Evolutionary conservation across 2,329 filamentous ascomycete species (phyloP).

Genomic region (Penicillium hesseltinei): DNA sequence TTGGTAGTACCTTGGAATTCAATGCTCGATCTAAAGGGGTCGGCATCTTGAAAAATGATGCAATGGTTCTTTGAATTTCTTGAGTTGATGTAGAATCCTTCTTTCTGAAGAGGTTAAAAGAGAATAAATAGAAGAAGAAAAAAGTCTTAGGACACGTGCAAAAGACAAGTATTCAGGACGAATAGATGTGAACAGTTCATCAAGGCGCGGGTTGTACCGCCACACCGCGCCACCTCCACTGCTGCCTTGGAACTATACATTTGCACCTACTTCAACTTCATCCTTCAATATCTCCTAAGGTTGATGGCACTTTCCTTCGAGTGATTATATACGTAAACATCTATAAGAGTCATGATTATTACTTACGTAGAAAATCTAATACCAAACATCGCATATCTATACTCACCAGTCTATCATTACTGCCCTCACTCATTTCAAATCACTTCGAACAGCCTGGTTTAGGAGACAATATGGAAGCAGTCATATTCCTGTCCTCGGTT

Average conservation of each 20-base stretch:
- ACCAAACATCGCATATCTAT: background rate
- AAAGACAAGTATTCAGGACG: background rate
- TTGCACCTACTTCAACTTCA: background rate
- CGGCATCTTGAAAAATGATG: constrained; percentile 52
- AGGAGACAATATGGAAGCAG: constrained; percentile 7
- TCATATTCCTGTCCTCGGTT: constrained; percentile 13
- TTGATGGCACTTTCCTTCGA: background rate
- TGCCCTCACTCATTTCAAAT: background rate
- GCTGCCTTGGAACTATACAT: constrained; percentile 2
- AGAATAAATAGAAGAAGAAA: background rate
- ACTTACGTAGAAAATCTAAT: background rate
- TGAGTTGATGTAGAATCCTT: background rate
- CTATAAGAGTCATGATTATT: background rate
- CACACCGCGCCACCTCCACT: constrained; percentile 3
- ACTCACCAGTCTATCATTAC: background rate
- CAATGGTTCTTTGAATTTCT: background rate
- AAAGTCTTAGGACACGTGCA: background rate
- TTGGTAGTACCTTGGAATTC: constrained; percentile 64
- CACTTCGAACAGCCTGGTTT: background rate
- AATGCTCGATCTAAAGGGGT: constrained; percentile 67
- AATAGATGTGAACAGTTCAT: constrained; percentile 2
- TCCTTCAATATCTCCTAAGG: background rate
- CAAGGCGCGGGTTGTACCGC: constrained; percentile 1
- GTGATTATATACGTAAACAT: background rate
- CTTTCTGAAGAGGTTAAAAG: background rate